Evolutionary conservation across 176 grass and related monocot species (phyloP).

Genomic region (Phoenix dactylifera): DNA sequence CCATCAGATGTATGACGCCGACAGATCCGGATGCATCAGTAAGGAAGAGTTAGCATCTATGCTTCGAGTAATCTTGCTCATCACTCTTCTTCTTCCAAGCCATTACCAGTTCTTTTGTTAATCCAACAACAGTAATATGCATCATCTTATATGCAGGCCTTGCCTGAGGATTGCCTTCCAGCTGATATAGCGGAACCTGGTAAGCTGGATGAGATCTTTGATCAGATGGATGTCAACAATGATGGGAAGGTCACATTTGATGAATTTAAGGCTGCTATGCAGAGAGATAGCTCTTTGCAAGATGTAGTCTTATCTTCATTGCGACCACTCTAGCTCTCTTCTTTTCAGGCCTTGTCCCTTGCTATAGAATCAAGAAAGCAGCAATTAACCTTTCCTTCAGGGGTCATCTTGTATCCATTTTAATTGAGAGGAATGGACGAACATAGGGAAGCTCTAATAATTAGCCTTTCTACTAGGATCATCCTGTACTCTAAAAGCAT

Average conservation of each 20-base stretch:
- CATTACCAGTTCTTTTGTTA: not conserved
- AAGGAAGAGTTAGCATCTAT: constrained; percentile 70
- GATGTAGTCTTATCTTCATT: constrained; percentile 58
- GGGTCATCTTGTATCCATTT: no score
- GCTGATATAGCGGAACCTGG: constrained; percentile 60
- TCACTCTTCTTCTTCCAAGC: not conserved
- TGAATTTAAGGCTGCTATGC: constrained; percentile 72
- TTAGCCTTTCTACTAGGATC: no score
- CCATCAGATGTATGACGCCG: constrained; percentile 54
- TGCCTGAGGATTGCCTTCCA: constrained; percentile 59
- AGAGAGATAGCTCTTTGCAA: constrained; percentile 56
- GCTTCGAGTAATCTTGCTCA: constrained; percentile 34
- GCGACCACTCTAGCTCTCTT: constrained; percentile 18
- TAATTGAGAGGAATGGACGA: no score
- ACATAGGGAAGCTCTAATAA: no score
- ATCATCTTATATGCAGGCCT: constrained; percentile 19
- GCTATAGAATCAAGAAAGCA: no score
- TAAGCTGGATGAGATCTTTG: constrained; percentile 69
- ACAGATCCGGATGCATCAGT: constrained; percentile 66
- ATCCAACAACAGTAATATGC: not conserved
- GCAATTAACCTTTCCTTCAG: no score
- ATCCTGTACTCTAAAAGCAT: no score
- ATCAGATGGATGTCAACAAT: constrained; percentile 51
- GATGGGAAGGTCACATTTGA: constrained; percentile 61
- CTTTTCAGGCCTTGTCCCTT: no score